Evolutionary conservation across 169 alveolate species (phyloP).

Genomic region (Plasmodium inui): DNA sequence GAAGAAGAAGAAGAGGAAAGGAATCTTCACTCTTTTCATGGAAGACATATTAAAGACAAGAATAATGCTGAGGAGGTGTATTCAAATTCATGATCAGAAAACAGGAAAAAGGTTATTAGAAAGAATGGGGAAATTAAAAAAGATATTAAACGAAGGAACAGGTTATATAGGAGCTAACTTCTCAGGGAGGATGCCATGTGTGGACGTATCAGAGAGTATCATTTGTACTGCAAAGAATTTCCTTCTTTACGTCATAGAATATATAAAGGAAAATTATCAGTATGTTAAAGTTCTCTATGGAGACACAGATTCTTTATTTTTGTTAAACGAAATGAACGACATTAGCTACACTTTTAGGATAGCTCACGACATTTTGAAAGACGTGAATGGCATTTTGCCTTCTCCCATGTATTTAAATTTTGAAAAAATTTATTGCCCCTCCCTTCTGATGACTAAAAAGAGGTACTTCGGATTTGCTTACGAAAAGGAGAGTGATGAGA

Average conservation of each 20-base stretch:
- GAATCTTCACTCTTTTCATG: slow-evolving; percentile 73
- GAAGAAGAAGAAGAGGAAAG: slow-evolving; percentile 74
- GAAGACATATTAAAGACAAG: slow-evolving; percentile 77
- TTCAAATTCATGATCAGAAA: slow-evolving; percentile 26
- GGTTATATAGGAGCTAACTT: slow-evolving; percentile 93
- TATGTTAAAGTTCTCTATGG: slow-evolving; percentile 95
- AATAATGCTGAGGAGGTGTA: slow-evolving; percentile 74
- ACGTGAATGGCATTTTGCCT: slow-evolving; percentile 87
- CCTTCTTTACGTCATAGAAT: slow-evolving; percentile 92
- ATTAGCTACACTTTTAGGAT: slow-evolving; percentile 90
- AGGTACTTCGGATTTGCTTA: slow-evolving; percentile 92
- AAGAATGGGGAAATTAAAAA: slow-evolving; percentile 70
- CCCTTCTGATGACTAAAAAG: slow-evolving; percentile 93
- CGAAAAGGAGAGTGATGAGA: slow-evolving; percentile 50
- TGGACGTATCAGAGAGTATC: slow-evolving; percentile 96
- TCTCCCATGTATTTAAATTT: slow-evolving; percentile 94
- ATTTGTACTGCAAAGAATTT: slow-evolving; percentile 96
- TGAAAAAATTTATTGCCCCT: slow-evolving; percentile 95
- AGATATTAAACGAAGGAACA: slow-evolving; percentile 76
- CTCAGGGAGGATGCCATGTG: slow-evolving; percentile 98
- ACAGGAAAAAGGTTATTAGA: slow-evolving; percentile 28
- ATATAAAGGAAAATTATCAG: slow-evolving; percentile 88
- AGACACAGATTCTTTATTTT: slow-evolving; percentile 99
- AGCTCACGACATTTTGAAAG: slow-evolving; percentile 89
- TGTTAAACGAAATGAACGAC: slow-evolving; percentile 91